Conservation (phyloP, 2,329 filamentous ascomycete species). For the Emergomyces pasteurianus region DNA sequence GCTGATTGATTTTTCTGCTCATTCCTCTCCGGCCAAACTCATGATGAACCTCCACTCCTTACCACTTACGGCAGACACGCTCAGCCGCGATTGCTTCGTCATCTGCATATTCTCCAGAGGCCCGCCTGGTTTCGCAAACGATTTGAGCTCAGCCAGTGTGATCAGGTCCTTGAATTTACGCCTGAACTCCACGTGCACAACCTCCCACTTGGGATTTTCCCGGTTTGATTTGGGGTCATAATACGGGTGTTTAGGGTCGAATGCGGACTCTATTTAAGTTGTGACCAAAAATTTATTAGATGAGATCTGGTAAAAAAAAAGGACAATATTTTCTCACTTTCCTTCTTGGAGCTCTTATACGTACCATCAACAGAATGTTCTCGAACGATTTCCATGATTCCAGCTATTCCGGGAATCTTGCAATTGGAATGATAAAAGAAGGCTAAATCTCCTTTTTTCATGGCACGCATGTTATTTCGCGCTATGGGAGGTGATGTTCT, state of each 20-base stretch:
- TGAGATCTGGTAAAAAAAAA: too few relatives aligned
- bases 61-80: constrained; percentile 48
- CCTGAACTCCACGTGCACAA: constrained; percentile 79
- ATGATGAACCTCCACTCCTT: constrained; percentile 40
- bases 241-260: constrained; percentile 62
- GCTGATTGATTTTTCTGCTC: constrained; percentile 5
- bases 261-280: constrained; percentile 50
- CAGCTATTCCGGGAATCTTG: constrained; percentile 77
- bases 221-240: constrained; percentile 66
- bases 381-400: constrained; percentile 76
- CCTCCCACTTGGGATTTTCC: constrained; percentile 66
- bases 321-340: constrained; percentile 18
- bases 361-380: constrained; percentile 70
- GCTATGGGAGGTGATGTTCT: constrained; percentile 34
- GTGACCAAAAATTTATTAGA: neutral
- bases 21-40: constrained; percentile 25
- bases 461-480: constrained; percentile 77
- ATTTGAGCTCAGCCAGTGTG: constrained; percentile 58
- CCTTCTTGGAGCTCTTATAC: constrained; percentile 16
- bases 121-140: constrained; percentile 43
- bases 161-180: constrained; percentile 67
- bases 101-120: constrained; percentile 67
- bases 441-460: constrained; percentile 82
- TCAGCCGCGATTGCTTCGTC: constrained; percentile 68
- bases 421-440: constrained; percentile 98